A percentile compares a stretch with the other conserved stretches of the same genome.
Evolutionary conservation across 441 rosid species (phyloP).

Genomic region (Lepidium campestre): DNA sequence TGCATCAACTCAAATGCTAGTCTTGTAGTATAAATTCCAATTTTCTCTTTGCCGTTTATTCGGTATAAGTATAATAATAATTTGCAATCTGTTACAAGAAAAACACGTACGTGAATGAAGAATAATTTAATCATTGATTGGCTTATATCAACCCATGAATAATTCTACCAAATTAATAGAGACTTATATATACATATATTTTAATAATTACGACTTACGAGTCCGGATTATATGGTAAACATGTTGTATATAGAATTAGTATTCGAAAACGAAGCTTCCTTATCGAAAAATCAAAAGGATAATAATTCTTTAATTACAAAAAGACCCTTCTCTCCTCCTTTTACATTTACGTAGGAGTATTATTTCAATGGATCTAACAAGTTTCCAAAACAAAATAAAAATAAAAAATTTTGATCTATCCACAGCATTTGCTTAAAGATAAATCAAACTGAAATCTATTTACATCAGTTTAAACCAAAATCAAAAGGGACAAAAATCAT

Average conservation of each 20-base stretch:
- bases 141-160: not conserved
- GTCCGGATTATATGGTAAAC: not conserved
- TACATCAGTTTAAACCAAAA: constrained; percentile 14
- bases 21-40: not conserved
- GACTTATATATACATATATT: not conserved
- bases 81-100: not conserved
- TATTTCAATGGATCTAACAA: not conserved
- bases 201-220: not conserved
- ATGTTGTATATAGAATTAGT: not conserved
- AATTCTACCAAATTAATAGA: not conserved
- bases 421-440: not conserved
- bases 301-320: constrained; percentile 5
- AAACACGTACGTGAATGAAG: not conserved
- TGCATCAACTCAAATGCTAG: not conserved
- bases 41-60: not conserved
- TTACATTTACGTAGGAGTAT: constrained; percentile 14
- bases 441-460: constrained; percentile 6
- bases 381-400: not conserved
- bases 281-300: not conserved
- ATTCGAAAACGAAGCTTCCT: not conserved
- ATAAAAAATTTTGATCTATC: not conserved
- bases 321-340: not conserved
- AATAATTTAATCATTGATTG: not conserved
- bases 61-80: not conserved
- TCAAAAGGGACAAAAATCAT: not conserved